These are phyloP conservation scores for Epichloe elymi DNA, from an alignment of 2,329 filamentous ascomycete species.

Conservation along the genomic window DNA sequence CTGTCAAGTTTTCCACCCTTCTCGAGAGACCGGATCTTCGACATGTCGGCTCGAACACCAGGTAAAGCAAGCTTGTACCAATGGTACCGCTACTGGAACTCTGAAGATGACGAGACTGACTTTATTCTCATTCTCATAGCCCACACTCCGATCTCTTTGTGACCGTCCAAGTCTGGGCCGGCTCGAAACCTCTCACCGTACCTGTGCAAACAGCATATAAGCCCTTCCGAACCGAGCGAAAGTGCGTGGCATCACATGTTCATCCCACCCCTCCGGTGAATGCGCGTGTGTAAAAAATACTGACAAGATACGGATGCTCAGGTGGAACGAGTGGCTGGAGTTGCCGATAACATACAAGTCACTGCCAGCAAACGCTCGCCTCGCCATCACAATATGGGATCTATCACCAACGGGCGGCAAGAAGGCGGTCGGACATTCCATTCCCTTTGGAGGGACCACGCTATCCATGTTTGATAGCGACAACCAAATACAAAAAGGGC, in stretches of 20 bases:
- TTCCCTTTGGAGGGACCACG: slow-evolving; percentile 91
- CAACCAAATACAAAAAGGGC: slow-evolving; percentile 79
- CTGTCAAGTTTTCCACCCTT: slow-evolving; percentile 49
- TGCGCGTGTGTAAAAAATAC: neutral
- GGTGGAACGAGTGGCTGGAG: slow-evolving; percentile 94
- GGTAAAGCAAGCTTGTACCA: slow-evolving; percentile 29
- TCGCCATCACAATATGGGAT: slow-evolving; percentile 94
- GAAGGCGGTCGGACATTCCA: slow-evolving; percentile 58
- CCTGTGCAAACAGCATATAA: slow-evolving; percentile 89
- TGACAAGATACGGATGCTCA: slow-evolving; percentile 15
- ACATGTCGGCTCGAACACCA: slow-evolving; percentile 76
- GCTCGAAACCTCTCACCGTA: slow-evolving; percentile 87
- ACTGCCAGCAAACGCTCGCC: slow-evolving; percentile 65
- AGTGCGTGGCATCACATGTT: slow-evolving; percentile 22
- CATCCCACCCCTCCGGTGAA: neutral
- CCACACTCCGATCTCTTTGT: slow-evolving; percentile 81
- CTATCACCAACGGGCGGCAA: slow-evolving; percentile 65
- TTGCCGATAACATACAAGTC: slow-evolving; percentile 76
- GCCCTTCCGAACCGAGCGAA: slow-evolving; percentile 64
- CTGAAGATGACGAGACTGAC: slow-evolving; percentile 10
- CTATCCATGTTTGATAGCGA: slow-evolving; percentile 85
- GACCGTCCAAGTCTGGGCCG: slow-evolving; percentile 86
- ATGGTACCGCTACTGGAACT: neutral
- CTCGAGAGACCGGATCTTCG: slow-evolving; percentile 67
- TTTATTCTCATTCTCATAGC: slow-evolving; percentile 27